Conservation (phyloP, 23 red algal genomes). For the Gracilaria vermiculophylla region DNA sequence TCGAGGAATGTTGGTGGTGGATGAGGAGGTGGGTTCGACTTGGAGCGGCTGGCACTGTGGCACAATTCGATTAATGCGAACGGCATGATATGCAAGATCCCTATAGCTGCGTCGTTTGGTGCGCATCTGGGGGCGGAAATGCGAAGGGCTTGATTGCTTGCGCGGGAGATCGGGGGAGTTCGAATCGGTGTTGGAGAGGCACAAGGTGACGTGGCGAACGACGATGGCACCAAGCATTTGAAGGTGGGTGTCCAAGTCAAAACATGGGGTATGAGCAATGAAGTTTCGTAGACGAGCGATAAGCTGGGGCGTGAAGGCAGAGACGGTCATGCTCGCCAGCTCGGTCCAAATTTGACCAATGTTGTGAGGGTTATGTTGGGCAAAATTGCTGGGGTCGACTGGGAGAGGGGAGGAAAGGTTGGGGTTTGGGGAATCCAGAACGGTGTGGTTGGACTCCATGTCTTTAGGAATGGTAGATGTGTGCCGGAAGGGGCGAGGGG, state of each 20-base stretch:
- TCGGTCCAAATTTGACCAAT: constrained; percentile 45
- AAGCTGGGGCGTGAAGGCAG: constrained; percentile 20
- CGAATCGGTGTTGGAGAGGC: not conserved
- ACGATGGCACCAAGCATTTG: constrained; percentile 42
- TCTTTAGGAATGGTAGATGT: not conserved
- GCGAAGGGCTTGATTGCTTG: not conserved
- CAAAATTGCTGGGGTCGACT: not conserved
- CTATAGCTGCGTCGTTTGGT: constrained; percentile 22
- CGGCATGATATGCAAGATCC: constrained; percentile 53
- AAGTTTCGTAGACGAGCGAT: constrained; percentile 39
- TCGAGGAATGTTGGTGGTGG: not conserved
- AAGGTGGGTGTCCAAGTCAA: constrained; percentile 30
- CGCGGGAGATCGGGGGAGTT: not conserved
- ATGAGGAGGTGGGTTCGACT: not conserved
- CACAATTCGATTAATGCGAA: constrained; percentile 37
- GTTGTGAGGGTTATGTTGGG: not conserved
- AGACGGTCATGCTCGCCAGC: constrained; percentile 43
- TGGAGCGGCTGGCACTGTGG: constrained; percentile 8
- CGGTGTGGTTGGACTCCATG: not conserved
- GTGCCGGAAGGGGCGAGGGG: too few species aligned
- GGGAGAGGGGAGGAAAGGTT: not conserved
- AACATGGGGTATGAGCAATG: constrained; percentile 11
- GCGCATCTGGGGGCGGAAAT: not conserved
- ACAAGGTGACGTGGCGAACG: constrained; percentile 34
- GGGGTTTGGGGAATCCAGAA: not conserved